Percentiles rank a stretch among this genome's conserved stretches.
Conservation (phyloP, 2,329 filamentous ascomycete genomes). For the Hypoxylon rubiginosum region DNA sequence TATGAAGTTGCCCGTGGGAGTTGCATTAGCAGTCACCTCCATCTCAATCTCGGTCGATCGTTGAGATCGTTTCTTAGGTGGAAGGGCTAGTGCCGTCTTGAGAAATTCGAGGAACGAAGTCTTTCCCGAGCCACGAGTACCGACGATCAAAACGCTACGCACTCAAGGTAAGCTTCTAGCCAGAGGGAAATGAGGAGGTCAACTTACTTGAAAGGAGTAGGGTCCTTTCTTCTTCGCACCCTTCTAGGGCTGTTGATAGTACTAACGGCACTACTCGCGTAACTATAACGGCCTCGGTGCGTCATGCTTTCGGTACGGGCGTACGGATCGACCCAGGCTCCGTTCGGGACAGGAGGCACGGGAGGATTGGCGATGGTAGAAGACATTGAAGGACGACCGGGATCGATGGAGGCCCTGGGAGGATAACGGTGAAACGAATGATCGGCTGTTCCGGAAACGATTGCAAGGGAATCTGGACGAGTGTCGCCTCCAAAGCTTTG, state of each 20-base stretch:
- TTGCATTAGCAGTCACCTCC: constrained; percentile 67
- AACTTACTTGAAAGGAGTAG: constrained; percentile 97
- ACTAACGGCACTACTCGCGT: constrained; percentile 91
- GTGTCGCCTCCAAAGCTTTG: constrained; percentile 54
- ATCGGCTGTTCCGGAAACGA: constrained; percentile 51
- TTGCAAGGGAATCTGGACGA: constrained; percentile 53
- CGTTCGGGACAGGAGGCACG: constrained; percentile 72
- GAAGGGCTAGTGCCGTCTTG: constrained; percentile 84
- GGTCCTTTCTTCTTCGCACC: constrained; percentile 94
- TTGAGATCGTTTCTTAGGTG: constrained; percentile 79
- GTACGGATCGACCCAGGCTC: constrained; percentile 79
- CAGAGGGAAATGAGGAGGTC: not conserved
- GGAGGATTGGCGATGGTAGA: constrained; percentile 67
- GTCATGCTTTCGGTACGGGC: constrained; percentile 94
- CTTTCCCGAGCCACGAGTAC: constrained; percentile 89
- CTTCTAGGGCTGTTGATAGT: constrained; percentile 93
- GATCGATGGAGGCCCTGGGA: constrained; percentile 68
- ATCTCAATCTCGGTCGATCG: constrained; percentile 63
- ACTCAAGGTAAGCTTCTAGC: constrained; percentile 37
- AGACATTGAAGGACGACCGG: constrained; percentile 57
- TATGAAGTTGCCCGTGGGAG: constrained; percentile 78
- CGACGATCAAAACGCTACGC: constrained; percentile 86
- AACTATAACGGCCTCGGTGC: constrained; percentile 94
- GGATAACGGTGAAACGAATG: constrained; percentile 53
- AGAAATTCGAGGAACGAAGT: constrained; percentile 98